phyloP scores from a whole-genome alignment of 106 monocot genomes.

The Acorus gramineus region DNA sequence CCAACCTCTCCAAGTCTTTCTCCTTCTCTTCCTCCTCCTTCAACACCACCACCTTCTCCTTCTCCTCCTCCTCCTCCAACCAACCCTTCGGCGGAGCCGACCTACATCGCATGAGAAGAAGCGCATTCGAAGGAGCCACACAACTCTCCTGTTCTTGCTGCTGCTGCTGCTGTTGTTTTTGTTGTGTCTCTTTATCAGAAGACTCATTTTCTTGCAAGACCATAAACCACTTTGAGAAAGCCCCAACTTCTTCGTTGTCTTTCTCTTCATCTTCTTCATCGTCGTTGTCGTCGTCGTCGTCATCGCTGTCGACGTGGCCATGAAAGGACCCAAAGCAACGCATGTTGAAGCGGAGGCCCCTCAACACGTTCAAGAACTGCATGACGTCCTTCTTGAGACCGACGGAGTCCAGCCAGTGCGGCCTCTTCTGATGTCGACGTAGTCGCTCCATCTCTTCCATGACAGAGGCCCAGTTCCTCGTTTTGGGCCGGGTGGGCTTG shows the following conservation, averaged over 20 bases:
- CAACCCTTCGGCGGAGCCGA: conserved; percentile 66
- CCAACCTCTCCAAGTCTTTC: conserved; percentile 27
- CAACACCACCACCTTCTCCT: conserved; percentile 5
- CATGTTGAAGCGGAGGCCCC: conserved; percentile 36
- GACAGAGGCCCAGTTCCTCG: conserved; percentile 22
- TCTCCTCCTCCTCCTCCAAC: conserved; percentile 8
- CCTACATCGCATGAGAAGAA: conserved; percentile 76
- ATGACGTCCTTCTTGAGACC: conserved; percentile 52
- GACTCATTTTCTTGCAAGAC: conserved; percentile 19
- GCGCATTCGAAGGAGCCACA: conserved; percentile 59
- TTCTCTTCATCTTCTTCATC: conserved; percentile 23
- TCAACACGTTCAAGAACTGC: conserved; percentile 35
- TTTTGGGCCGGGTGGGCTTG: background rate
- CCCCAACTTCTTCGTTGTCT: conserved; percentile 8
- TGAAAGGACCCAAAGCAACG: conserved; percentile 47
- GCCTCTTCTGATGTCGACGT: conserved; percentile 9
- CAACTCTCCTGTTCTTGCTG: conserved; percentile 4
- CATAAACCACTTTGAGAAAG: conserved; percentile 77
- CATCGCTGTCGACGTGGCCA: conserved; percentile 21
- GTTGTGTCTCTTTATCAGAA: conserved; percentile 1
- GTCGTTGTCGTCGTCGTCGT: conserved; percentile 30
- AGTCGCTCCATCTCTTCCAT: conserved; percentile 38
- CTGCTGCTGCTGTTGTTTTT: conserved; percentile 7
- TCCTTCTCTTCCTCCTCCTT: conserved; percentile 12
- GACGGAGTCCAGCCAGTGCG: conserved; percentile 35